A percentile compares a stretch with the other conserved stretches of the same genome.
Conservation (phyloP, 2,329 filamentous ascomycete genomes). For the Amauroascus niger region DNA sequence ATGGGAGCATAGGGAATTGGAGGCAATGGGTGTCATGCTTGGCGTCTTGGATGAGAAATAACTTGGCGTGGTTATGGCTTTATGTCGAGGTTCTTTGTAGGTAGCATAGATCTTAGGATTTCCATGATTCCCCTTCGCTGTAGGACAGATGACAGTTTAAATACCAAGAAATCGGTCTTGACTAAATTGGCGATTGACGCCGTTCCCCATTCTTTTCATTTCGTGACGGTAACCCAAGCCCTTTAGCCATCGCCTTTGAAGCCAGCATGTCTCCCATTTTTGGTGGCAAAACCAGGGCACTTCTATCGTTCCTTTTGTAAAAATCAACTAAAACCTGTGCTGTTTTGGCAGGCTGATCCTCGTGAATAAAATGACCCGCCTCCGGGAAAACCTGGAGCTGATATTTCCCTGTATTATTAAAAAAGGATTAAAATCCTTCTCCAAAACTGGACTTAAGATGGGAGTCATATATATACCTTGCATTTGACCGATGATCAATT, state of each 20-base stretch:
- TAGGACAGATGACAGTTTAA: not conserved
- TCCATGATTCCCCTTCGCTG: not conserved
- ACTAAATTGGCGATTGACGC: not conserved
- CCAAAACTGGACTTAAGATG: not conserved
- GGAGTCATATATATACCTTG: constrained; percentile 58
- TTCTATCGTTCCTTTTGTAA: constrained; percentile 81
- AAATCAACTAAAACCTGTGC: constrained; percentile 81
- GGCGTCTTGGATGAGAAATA: constrained; percentile 1
- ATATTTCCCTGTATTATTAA: constrained; percentile 59
- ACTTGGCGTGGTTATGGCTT: not conserved
- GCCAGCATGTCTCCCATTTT: constrained; percentile 69
- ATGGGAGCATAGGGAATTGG: constrained; percentile 3
- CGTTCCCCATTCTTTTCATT: no score
- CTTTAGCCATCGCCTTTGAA: constrained; percentile 34
- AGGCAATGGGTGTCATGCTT: not conserved
- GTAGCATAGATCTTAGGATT: not conserved
- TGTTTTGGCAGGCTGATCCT: constrained; percentile 85
- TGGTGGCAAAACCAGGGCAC: constrained; percentile 72
- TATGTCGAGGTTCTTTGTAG: not conserved
- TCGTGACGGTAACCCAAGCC: constrained; percentile 16
- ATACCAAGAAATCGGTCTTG: not conserved
- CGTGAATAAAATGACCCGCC: constrained; percentile 92
- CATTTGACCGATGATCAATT: constrained; percentile 94
- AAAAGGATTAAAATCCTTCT: not conserved
- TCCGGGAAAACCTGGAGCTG: constrained; percentile 89